A percentile compares a stretch with the other conserved stretches of the same genome.
Conservation (phyloP, 345 rosid genomes). For the Salix arbutifolia region DNA sequence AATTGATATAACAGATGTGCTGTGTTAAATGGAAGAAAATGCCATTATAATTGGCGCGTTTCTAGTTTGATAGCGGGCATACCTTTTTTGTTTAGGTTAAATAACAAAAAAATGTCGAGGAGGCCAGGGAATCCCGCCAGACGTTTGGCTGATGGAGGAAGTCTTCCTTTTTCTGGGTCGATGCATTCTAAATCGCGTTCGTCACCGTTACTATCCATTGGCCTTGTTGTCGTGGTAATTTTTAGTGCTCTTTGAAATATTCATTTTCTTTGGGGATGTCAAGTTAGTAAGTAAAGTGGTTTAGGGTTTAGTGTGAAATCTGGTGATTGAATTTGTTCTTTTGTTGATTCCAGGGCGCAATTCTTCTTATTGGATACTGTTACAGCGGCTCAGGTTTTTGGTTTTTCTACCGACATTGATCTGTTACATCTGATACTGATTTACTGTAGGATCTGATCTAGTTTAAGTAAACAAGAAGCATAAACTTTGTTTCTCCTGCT, state of each 20-base stretch:
- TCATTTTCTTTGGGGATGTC: neutral
- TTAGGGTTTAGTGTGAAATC: neutral
- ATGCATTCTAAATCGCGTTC: constrained; percentile 54
- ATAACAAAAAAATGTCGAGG: constrained; percentile 44
- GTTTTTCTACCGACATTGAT: neutral
- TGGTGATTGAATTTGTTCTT: constrained; percentile 15
- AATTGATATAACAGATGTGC: neutral
- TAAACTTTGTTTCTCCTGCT: neutral
- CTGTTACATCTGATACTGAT: neutral
- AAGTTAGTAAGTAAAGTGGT: neutral
- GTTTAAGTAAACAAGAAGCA: neutral
- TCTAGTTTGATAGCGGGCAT: neutral
- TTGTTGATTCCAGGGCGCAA: constrained; percentile 52
- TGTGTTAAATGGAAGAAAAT: neutral
- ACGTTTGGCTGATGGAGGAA: constrained; percentile 45
- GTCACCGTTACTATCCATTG: constrained; percentile 41
- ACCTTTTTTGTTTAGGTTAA: no score
- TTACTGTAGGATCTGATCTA: neutral
- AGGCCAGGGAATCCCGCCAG: constrained; percentile 59
- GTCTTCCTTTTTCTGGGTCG: constrained; percentile 45
- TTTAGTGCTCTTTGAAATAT: neutral
- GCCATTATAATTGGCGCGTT: neutral
- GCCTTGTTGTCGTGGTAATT: constrained; percentile 49
- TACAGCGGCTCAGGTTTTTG: constrained; percentile 56
- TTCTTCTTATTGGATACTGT: constrained; percentile 49